Base-by-base conservation (phyloP, 257 asterid species). In the Forsythia suspensa region DNA sequence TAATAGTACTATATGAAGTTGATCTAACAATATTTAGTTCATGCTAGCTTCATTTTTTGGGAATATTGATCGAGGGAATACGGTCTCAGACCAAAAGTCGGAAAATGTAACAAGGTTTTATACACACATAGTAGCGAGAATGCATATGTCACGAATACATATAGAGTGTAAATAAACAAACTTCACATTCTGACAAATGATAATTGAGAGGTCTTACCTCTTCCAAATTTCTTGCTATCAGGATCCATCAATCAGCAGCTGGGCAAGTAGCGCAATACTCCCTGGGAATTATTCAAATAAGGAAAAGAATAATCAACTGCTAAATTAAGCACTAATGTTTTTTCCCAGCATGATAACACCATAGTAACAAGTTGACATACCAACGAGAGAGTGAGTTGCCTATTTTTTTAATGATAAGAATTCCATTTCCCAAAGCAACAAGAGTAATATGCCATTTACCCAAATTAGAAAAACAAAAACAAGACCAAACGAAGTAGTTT, bases 221-320 rank as follows among this genome's bases (percentile, higher is more conserved):
- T 87, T 87, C 92, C 92, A 66, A 87, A 90, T 80, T 88, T 88
- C 78, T 79, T 84, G 89, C 78, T 86, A 71, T 85, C 91, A 63
- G 90, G 84, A 87, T 88, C 95, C 95, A 90, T 90, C 81, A 77
- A 82, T 81, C 84, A 85, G 76, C 80, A 29, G 76, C 81, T 72
- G 70, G 41, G 44, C 65, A 72, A 72, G 80, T 40, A 75, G 70
- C 74, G 52, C 86, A 88, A 73, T 55, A 72, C 76, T 71, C 21
- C 84, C 86, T 80, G 75, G 70, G 41, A 72, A 15, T 20, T 42
- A 74, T 77, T 79, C 73, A 44, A 72, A 79, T 55, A 20, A 79
- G 67, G 34, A 72, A 79, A 10, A n/a, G 37, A 55, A 73, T 6
- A 34, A 72, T 72, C 39, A 73, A 37, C 38, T 18, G 36, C 48